Base-by-base conservation (phyloP, 176 grass and related monocot genomes). In the Zea luxurians region DNA sequence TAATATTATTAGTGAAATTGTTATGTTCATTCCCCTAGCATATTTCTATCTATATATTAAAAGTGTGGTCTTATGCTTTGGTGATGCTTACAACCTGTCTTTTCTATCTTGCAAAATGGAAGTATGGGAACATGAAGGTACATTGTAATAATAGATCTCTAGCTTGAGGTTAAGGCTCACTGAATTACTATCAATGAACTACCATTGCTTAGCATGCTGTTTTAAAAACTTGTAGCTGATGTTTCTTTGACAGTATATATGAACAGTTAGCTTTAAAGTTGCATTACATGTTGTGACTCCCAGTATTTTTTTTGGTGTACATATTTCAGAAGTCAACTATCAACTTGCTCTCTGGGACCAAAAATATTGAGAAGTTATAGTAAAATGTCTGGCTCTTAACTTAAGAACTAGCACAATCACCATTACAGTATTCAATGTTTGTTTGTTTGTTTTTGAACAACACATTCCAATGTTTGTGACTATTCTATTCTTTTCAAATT, bases 391-490 rank as follows among this genome's bases (percentile, higher is more conserved):
- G n/a, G 34, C 66, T 16, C 17, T 55, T 0, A 12, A 68, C 4
- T 86, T 76, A 37, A 80, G 53, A 21, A 37, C 3, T 40, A 38
- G 15, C 15, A 52, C 75, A 70, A 49, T 20, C 74, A 80, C n/a
- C 83, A 67, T 49, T 5, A 68, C 5, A 5, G 1, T 4, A n/a
- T 74, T 58, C 8, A 1, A 16, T 80, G 17, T 41, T 40, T 69
- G 18, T 59, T 10, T 10, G 27, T 27, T 27, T 27, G 27, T 27
- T 27, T 10, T 59, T 0, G 27, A 59, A 0, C 3, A 21, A 9
- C 55, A 6, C 8, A 48, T 74, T 55, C 5, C 27, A 1, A 4
- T 80, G 27, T 40, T 21, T 74, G 4, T 67, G 53, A 38, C 16
- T 47, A 7, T 17, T 40, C 5, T 69, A 69, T 84, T 62, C 34